Evolutionary conservation across 495 filamentous ascomycete genomes (phyloP), one percentile per base, ranked within the genome.

Genomic region (Penicillium crystallinum): DNA sequence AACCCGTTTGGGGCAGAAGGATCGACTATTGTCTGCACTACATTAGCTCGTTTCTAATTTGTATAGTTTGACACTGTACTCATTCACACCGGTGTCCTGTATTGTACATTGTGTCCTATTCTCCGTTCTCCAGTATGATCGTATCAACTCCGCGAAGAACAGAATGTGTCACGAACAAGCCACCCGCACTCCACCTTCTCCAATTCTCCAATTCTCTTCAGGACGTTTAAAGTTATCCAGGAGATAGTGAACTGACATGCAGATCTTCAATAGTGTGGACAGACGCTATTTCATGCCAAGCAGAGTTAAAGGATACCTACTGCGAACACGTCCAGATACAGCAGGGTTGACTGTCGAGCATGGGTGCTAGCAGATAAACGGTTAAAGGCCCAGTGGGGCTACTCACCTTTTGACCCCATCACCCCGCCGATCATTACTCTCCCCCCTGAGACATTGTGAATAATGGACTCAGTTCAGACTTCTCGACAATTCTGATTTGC

Each of bases 201-300:
- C 12, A 7, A 6, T 34, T 34, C 33, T 11, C 19, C 44, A 12
- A 12, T 7, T 12, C 19, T 30, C 41, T 19, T 30, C 29, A n/a
- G n/a, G n/a, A n/a, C n/a, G n/a, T n/a, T n/a, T n/a, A n/a, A n/a
- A n/a, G n/a, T n/a, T n/a, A n/a, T n/a, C n/a, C n/a, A n/a, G n/a
- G n/a, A n/a, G n/a, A n/a, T 9, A 10, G 23, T 11, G 2, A 31
- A 29, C 25, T 25, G 31, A 23, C 31, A 46, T 36, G 44, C 12
- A 46, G 44, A 46, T 46, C 44, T 11, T 6, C 31, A 33, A 46
- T 46, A 46, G 44, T 12, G 44, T 36, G 7, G 44, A 6, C 23
- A 23, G 6, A 36, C 31, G 31, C 21, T 34, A 36, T 27, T 46
- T n/a, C 29, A 18, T 19, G 41, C 39, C 39, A 18, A 44, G 25